Conservation (phyloP, 1,139 yeast genomes). For the Yamadazyma taylorii region DNA sequence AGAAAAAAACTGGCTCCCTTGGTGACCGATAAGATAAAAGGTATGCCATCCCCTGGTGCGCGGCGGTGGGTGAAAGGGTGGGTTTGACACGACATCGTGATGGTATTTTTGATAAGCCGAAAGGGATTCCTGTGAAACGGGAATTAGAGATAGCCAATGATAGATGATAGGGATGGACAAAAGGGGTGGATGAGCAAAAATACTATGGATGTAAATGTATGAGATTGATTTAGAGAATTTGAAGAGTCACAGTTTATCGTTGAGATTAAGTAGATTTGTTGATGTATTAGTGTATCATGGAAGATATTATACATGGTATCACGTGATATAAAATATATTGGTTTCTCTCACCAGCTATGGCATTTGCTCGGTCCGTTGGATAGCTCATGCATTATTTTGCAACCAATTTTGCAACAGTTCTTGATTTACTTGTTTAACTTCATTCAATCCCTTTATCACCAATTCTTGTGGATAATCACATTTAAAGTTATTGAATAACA, state of each 20-base stretch:
- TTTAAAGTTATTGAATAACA: conserved; percentile 35
- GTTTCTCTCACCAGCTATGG: too few species aligned
- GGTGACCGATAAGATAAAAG: conserved; percentile 12
- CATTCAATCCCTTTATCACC: conserved; percentile 26
- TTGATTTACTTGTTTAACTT: conserved; percentile 12
- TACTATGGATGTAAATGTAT: too few species aligned
- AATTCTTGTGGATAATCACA: conserved; percentile 19
- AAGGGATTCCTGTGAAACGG: background rate
- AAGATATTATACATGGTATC: too few species aligned
- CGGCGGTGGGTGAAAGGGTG: background rate
- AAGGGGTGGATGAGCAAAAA: too few species aligned
- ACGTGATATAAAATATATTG: background rate
- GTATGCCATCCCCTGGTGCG: background rate
- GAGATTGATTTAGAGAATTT: too few species aligned
- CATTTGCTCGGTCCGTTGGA: too few species aligned
- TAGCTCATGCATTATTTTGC: conserved; percentile 1
- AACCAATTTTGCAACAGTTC: conserved; percentile 21
- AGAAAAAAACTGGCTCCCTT: too few species aligned
- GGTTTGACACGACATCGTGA: background rate
- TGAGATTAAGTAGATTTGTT: too few species aligned
- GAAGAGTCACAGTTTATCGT: too few species aligned
- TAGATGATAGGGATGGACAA: too few species aligned
- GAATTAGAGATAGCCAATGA: background rate
- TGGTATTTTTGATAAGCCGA: too few species aligned
- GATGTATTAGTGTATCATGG: too few species aligned